These are phyloP conservation scores for Mentha longifolia DNA, from an alignment of 257 asterid genomes.

Conservation along the genomic window DNA sequence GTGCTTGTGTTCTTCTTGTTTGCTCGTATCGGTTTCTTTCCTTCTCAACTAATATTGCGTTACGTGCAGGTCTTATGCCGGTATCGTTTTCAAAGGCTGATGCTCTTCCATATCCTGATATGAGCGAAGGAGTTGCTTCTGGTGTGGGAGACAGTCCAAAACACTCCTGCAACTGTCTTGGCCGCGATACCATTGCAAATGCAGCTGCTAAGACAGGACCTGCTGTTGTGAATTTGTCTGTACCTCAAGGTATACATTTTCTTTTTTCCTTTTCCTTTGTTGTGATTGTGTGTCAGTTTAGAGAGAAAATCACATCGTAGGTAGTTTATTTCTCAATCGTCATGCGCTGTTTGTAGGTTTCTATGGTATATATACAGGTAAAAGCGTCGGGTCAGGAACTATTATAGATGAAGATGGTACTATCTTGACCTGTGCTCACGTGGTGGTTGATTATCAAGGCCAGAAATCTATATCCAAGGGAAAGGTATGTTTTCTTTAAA, in stretches of 20 bases:
- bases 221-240: conserved; percentile 86
- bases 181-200: conserved; percentile 80
- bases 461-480: conserved; percentile 58
- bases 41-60: conserved; percentile 16
- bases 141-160: conserved; percentile 43
- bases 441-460: conserved; percentile 66
- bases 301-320: not conserved
- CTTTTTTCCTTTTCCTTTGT: not conserved
- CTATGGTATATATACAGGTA: conserved; percentile 58
- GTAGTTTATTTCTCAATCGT: not conserved
- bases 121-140: conserved; percentile 42
- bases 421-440: conserved; percentile 92
- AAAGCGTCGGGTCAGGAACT: conserved; percentile 83
- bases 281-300: not conserved
- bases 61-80: conserved; percentile 55
- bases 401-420: conserved; percentile 81
- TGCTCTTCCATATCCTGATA: conserved; percentile 40
- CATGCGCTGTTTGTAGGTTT: conserved; percentile 49
- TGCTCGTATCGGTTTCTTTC: not conserved
- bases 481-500: conserved; percentile 46
- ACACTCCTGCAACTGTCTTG: conserved; percentile 72
- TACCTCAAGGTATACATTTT: conserved; percentile 53
- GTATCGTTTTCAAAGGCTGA: conserved; percentile 46
- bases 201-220: conserved; percentile 87
- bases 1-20: no score